Evolutionary conservation across 2,329 filamentous ascomycete genomes (phyloP), one percentile per base, ranked within the genome.

Genomic region (Talaromyces verruculosus): DNA sequence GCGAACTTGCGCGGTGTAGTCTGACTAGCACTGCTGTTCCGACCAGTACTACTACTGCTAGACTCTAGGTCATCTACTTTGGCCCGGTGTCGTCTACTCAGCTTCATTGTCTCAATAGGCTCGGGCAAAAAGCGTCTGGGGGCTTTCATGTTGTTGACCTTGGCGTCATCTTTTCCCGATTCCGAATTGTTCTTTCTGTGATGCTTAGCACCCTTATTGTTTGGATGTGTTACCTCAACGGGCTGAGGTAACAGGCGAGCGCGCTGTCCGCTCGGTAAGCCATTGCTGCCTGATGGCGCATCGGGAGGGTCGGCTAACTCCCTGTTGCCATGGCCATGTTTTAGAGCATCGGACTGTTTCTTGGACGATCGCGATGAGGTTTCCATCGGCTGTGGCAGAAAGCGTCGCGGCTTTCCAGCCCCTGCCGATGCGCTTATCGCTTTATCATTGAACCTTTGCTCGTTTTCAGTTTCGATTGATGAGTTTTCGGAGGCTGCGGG

Each of bases 1-100:
- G 89, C 85, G 76, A 96, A 96, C 67, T 78, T 84, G 49, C 83
- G 80, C 3, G 71, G 68, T 65, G 64, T 59, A 3, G 45, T 63
- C 35, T 35, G 65, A 6, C 51, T 19, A 28, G 61, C 6, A 25
- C 60, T 28, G 39, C 43, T 39, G 28, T 57, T 62, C 60, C 35
- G 51, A 81, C 80, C 68, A 84, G 82, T 71, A 30, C 22, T 33
- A n/a, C 19, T 19, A 60, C 57, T 60, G 57, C 37, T 60, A 19
- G 57, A 28, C 37, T 30, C 57, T 28, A 19, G 35, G 37, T 60
- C 57, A 69, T 69, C 22, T 65, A 69, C 60, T 68, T 78, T 79
- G 45, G 75, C 73, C 59, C 73, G 76, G 33, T 69, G 72, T 49
- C 71, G 72, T 51, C 51, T 65, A 73, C 73, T 71, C 74, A 73